A percentile compares a stretch with the other conserved stretches of the same genome.
These are phyloP conservation scores for Malassezia equina DNA, from an alignment of 1,284 basidiomycete genomes.

Conservation along the genomic window DNA sequence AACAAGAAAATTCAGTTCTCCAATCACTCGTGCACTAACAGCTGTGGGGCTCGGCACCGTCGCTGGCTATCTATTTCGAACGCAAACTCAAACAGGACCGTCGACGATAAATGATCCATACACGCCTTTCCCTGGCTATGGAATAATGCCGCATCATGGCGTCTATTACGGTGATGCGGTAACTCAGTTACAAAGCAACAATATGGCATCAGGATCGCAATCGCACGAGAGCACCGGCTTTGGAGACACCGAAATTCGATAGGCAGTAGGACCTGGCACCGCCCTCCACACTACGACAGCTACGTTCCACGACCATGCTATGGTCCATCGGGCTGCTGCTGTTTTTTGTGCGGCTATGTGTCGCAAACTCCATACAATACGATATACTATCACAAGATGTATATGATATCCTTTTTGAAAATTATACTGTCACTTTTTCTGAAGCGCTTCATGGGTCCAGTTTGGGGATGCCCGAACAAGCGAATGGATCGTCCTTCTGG, in stretches of 20 bases:
- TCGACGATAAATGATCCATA: background rate
- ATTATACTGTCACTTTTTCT: constrained; percentile 1
- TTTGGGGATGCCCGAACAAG: background rate
- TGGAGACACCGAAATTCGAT: constrained; percentile 12
- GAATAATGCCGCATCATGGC: constrained; percentile 9
- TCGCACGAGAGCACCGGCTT: constrained; percentile 10
- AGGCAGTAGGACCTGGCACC: background rate
- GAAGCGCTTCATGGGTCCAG: background rate
- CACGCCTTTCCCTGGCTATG: constrained; percentile 6
- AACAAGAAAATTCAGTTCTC: background rate
- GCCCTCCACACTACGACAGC: background rate
- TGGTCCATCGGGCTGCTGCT: background rate
- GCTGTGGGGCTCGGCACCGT: constrained; percentile 13
- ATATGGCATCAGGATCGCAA: background rate
- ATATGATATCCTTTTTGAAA: constrained; percentile 3
- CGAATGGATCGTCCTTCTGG: background rate
- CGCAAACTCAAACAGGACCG: background rate
- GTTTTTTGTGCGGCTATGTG: background rate
- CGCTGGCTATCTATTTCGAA: constrained; percentile 2
- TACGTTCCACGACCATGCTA: background rate
- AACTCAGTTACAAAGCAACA: background rate
- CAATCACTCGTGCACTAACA: background rate
- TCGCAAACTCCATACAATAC: background rate
- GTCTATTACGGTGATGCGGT: constrained; percentile 7
- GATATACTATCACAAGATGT: background rate